Base-by-base conservation (phyloP, 768 basidiomycete species). In the Clitopilus passeckerianus region DNA sequence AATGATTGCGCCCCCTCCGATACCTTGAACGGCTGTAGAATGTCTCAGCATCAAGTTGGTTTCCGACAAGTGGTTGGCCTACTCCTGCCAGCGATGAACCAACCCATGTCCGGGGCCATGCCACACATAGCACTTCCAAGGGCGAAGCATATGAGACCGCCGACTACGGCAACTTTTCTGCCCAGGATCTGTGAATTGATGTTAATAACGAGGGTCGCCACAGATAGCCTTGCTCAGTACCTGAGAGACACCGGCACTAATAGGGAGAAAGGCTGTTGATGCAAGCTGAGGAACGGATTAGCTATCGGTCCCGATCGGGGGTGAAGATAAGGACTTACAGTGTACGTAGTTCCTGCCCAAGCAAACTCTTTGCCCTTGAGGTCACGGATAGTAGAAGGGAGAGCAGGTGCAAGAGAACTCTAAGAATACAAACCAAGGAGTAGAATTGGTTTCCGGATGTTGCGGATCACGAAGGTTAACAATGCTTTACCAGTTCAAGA, bases 1-100 rank as follows among this genome's bases (percentile, higher is more conserved):
- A 20, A 72, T 61, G 15, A 80, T 74, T 1, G 71, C 73, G 0
- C 80, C 80, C 6, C 70, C 73, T 5, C 78, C 79, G 1, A 76
- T 58, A 1, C 77, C 77, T 61, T 77, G 77, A 30, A 78, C 57
- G 14, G 71, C 77, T 76, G 44, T 22, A 10, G 46, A 3, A 5
- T 41, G 5, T 43, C 56, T 34, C 34, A 34, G 24, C 15, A 34
- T 9, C 33, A 41, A 8, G 44, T 34, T 23, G 5, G n/a, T n/a
- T n/a, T n/a, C n/a, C 6, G 35, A 2, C 1, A 16, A 18, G 50
- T 10, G 44, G 12, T 12, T 20, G 33, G 43, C 22, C 57, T 54
- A 67, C 68, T 67, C 20, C 79, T 64, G 0, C 72, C 77, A 6
- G 70, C 76, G 52, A 80, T 78, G 1, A 77, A 60, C 72, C 74